Conservation (phyloP, 768 basidiomycete species). For the Trametes elegans region DNA sequence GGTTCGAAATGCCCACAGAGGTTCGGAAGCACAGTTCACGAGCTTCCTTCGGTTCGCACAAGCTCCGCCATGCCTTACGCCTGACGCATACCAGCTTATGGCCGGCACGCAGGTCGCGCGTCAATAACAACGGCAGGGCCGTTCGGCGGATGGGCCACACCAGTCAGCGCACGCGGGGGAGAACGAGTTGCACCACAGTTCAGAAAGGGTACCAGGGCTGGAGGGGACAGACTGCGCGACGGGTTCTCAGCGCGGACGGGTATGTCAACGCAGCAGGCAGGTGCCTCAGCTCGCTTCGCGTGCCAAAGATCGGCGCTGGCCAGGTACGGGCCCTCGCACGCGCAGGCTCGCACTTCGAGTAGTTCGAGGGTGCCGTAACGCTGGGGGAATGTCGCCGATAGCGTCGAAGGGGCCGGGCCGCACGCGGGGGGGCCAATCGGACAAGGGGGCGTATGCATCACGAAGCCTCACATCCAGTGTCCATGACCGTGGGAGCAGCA, state of each 20-base stretch:
- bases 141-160: too few species aligned
- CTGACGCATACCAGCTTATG: background rate
- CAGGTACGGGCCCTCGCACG: background rate
- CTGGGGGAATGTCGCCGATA: conserved; percentile 6
- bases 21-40: background rate
- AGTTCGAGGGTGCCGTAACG: conserved; percentile 12
- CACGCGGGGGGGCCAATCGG: conserved; percentile 16
- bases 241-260: background rate
- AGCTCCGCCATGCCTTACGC: background rate
- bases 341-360: background rate
- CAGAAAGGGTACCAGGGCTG: background rate
- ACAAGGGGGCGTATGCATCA: conserved; percentile 18
- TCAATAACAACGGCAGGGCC: too few species aligned
- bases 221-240: background rate
- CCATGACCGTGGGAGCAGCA: conserved; percentile 16
- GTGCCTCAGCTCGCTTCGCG: background rate
- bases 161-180: too few species aligned
- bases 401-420: conserved; percentile 15
- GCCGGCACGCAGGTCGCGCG: too few species aligned
- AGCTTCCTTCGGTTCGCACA: background rate
- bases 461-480: conserved; percentile 13
- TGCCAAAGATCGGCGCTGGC: conserved; percentile 11
- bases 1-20: conserved; percentile 4
- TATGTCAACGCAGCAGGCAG: background rate
- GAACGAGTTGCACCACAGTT: background rate